phyloP scores from a whole-genome alignment of 2,329 filamentous ascomycete genomes.

The Fusarium sulawesiense region DNA sequence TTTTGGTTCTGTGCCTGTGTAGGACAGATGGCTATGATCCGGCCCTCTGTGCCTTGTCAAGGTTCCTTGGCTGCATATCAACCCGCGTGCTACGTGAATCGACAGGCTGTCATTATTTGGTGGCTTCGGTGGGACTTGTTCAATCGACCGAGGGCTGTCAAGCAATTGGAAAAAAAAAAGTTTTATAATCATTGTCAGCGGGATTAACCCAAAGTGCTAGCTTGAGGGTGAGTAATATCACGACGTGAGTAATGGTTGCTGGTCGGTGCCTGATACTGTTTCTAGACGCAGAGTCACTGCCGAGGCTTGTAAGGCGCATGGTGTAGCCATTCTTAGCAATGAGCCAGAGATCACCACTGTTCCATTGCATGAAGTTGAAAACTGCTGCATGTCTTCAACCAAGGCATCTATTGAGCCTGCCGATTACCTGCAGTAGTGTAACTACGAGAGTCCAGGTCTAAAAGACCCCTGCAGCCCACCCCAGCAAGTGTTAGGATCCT shows the following conservation, averaged over 20 bases:
- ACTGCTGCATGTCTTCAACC: conserved; percentile 20
- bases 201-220: conserved; percentile 2
- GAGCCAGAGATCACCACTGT: conserved; percentile 5
- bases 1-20: conserved; percentile 17
- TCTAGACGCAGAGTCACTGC: conserved; percentile 10
- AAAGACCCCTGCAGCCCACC: conserved; percentile 4
- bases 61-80: conserved; percentile 33
- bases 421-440: conserved; percentile 25
- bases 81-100: conserved; percentile 5
- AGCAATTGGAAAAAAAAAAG: background rate
- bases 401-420: background rate
- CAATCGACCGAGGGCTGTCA: conserved; percentile 28
- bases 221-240: conserved; percentile 6
- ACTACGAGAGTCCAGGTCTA: background rate
- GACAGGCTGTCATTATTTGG: conserved; percentile 22
- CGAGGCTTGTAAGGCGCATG: conserved; percentile 19
- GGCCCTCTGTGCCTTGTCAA: conserved; percentile 4
- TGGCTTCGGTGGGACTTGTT: conserved; percentile 32
- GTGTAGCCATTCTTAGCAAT: conserved; percentile 25
- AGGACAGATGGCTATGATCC: conserved; percentile 6
- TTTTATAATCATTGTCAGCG: conserved; percentile 18
- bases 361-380: conserved; percentile 1
- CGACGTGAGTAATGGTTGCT: background rate
- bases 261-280: conserved; percentile 1
- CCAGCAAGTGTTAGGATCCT: conserved; percentile 21